Evolutionary conservation across 441 rosid genomes (phyloP).

Genomic region (Oxalis stricta): DNA sequence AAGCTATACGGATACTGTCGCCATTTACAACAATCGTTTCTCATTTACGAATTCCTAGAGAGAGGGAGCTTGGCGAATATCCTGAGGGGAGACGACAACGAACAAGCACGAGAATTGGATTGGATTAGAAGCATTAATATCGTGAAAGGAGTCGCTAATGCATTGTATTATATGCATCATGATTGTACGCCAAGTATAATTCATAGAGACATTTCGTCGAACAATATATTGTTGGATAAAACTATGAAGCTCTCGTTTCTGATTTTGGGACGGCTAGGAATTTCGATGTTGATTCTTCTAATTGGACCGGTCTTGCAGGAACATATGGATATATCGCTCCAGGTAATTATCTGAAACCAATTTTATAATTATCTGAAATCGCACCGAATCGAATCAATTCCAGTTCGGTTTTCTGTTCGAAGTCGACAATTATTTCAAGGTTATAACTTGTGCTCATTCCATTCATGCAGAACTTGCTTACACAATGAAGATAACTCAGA

Average conservation of each 20-base stretch:
- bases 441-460: too few species aligned
- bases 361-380: too few species aligned
- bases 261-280: too few species aligned
- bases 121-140: slow-evolving; percentile 23
- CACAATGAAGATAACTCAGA: slow-evolving; percentile 27
- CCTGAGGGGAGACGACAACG: slow-evolving; percentile 11
- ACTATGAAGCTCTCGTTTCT: slow-evolving; percentile 24
- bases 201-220: slow-evolving; percentile 30
- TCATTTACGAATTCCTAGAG: slow-evolving; percentile 29
- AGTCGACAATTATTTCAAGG: too few species aligned
- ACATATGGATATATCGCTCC: slow-evolving; percentile 38
- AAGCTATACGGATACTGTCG: slow-evolving; percentile 30
- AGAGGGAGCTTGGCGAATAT: slow-evolving; percentile 24
- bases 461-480: slow-evolving; percentile 38
- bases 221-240: slow-evolving; percentile 16
- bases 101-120: slow-evolving; percentile 14
- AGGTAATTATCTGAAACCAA: too few species aligned
- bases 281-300: slow-evolving; percentile 23
- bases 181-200: slow-evolving; percentile 22
- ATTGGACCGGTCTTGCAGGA: slow-evolving; percentile 29
- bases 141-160: slow-evolving; percentile 27
- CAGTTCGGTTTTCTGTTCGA: too few species aligned
- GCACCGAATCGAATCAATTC: too few species aligned
- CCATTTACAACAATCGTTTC: slow-evolving; percentile 11
- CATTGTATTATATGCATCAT: slow-evolving; percentile 29